Percentiles rank a stretch among this genome's conserved stretches.
phyloP scores from a whole-genome alignment of 371 early-diverging fungal species.

The Sporodiniella umbellata region DNA sequence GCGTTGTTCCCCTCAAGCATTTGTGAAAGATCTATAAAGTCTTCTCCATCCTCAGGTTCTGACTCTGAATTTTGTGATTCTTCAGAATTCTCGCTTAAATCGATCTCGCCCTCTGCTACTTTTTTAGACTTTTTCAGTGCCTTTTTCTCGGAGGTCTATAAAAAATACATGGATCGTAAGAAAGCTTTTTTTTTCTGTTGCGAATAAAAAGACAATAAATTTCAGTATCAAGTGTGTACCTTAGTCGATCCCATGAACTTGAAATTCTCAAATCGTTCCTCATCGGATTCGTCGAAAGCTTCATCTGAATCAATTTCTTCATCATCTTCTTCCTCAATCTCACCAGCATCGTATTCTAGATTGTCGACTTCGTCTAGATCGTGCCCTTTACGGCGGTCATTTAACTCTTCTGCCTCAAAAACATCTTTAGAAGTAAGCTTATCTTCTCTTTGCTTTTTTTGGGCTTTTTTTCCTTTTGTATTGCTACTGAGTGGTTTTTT shows the following conservation, averaged over 20 bases:
- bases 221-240: no score
- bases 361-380: conserved; percentile 73
- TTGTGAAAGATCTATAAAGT: conserved; percentile 56
- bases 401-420: conserved; percentile 59
- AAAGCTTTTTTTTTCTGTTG: no score
- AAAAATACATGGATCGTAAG: not conserved
- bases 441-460: not conserved
- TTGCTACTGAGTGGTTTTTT: no score
- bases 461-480: no score
- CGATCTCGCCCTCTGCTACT: conserved; percentile 34
- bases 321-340: conserved; percentile 82
- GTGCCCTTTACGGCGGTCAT: conserved; percentile 54
- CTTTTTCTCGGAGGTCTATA: no score
- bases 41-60: conserved; percentile 46
- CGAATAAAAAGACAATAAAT: not conserved
- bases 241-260: conserved; percentile 44
- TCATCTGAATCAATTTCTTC: conserved; percentile 92
- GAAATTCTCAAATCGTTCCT: conserved; percentile 75
- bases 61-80: conserved; percentile 15
- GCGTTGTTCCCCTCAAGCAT: conserved; percentile 46
- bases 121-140: conserved; percentile 32
- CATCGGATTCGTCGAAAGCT: conserved; percentile 84
- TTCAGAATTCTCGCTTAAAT: conserved; percentile 48
- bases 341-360: conserved; percentile 70
- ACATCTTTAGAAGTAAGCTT: conserved; percentile 23